These are phyloP conservation scores for Vitis riparia DNA, from an alignment of 164 flowering plant genomes.

Conservation along the genomic window DNA sequence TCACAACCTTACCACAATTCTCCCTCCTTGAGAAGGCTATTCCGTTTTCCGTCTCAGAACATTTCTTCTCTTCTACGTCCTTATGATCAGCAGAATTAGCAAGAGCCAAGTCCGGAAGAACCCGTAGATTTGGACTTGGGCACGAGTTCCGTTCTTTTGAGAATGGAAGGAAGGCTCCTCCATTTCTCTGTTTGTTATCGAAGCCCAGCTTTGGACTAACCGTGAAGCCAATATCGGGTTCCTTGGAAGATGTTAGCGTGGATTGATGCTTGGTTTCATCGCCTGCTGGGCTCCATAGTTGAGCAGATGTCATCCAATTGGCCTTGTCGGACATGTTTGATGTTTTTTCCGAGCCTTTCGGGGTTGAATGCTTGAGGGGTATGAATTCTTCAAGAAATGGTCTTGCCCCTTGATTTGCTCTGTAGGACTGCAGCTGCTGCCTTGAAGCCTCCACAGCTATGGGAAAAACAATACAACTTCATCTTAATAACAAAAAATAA, in stretches of 20 bases:
- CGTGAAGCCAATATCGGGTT: slow-evolving; percentile 39
- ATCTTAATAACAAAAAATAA: too few species aligned
- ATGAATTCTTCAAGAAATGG: slow-evolving; percentile 94
- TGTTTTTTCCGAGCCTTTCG: slow-evolving; percentile 40
- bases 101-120: slow-evolving; percentile 71
- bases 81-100: slow-evolving; percentile 40
- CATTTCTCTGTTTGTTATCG: slow-evolving; percentile 67
- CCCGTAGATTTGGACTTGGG: slow-evolving; percentile 21
- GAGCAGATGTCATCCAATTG: slow-evolving; percentile 92
- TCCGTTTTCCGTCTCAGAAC: slow-evolving; percentile 31
- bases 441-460: slow-evolving; percentile 86
- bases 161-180: slow-evolving; percentile 90
- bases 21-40: slow-evolving; percentile 37
- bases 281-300: slow-evolving; percentile 77
- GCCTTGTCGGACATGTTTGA: slow-evolving; percentile 57
- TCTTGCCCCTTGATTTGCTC: slow-evolving; percentile 39
- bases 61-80: slow-evolving; percentile 49
- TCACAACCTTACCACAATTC: slow-evolving; percentile 26
- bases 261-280: slow-evolving; percentile 40
- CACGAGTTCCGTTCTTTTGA: slow-evolving; percentile 55
- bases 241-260: slow-evolving; percentile 26
- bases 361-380: slow-evolving; percentile 58
- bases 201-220: slow-evolving; percentile 49
- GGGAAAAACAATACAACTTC: background rate
- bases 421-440: slow-evolving; percentile 66